phyloP scores from a whole-genome alignment of 176 grass and related monocot genomes.

The Bonia amplexicaulis region DNA sequence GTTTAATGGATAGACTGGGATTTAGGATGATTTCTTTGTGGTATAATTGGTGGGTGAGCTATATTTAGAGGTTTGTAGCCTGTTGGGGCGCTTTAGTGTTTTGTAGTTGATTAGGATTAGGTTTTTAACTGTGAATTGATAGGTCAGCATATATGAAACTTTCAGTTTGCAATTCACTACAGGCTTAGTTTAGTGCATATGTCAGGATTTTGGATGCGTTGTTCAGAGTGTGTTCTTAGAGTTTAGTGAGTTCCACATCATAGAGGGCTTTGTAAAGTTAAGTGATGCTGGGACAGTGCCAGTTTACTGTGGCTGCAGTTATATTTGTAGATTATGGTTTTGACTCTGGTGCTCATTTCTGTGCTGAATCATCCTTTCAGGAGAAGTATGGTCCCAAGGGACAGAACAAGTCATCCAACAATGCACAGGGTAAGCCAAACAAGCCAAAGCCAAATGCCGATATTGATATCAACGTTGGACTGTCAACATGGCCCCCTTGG shows the following conservation, averaged over 20 bases:
- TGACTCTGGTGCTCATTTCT: background rate
- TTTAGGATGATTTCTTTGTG: background rate
- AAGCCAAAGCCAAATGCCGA: constrained; percentile 89
- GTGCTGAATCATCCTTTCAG: constrained; percentile 28
- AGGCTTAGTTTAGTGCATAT: background rate
- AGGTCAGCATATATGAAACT: background rate
- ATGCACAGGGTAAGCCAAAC: constrained; percentile 52
- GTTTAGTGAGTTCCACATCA: background rate
- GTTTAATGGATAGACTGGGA: background rate
- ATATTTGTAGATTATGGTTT: background rate
- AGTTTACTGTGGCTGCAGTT: background rate
- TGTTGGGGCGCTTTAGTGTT: background rate
- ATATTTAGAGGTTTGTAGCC: background rate
- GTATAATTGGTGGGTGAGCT: background rate
- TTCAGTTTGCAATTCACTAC: background rate
- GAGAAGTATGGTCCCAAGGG: constrained; percentile 99
- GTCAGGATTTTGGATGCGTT: background rate
- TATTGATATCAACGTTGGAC: constrained; percentile 81
- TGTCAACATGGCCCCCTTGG: constrained; percentile 80
- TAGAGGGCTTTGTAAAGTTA: background rate
- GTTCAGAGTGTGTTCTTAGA: background rate
- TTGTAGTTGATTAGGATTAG: background rate
- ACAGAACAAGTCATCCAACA: constrained; percentile 47
- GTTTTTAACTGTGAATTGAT: background rate
- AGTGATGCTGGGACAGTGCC: background rate